Base-by-base conservation (phyloP, 768 basidiomycete genomes). In the Pisolithus marmoratus region DNA sequence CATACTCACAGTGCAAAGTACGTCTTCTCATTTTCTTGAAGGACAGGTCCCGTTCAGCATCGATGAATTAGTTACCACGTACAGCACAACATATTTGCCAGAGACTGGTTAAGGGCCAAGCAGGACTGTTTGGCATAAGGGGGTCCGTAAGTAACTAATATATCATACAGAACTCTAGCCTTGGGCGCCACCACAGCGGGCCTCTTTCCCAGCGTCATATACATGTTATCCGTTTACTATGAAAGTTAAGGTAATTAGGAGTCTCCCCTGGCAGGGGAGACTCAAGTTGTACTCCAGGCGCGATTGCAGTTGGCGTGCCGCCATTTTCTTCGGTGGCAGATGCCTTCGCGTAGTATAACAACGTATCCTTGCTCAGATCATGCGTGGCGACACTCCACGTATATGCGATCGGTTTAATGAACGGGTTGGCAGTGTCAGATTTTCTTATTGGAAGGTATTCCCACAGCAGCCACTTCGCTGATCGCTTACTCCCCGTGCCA, bases 311-410 rank as follows among this genome's bases (percentile, higher is more conserved):
- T 78, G 76, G 73, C 73, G 84, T 46, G 79, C 84, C 6, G 79
- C 80, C 1, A 70, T 85, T 38, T 82, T 83, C 64, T 82, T 84
- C 53, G 79, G 80, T 27, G 83, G 79, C 83, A 7, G 82, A 84
- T 24, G 83, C 83, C 2, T 84, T 85, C 54, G 81, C 81, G 55
- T n/a, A 79, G 81, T 72, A 62, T 41, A 8, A n/a, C 37, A n/a
- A 12, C 27, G 22, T 24, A 23, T 31, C 31, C 36, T n/a, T 17
- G 5, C 22, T 20, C 6, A 15, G 20, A 54, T 14, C 6, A 37
- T 42, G 34, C 2, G 5, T 3, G 12, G 12, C 14, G 12, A n/a
- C n/a, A n/a, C n/a, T n/a, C n/a, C n/a, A n/a, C 8, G 82, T 83
- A 7, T 83, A 75, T 56, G 72, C 61, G 1, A 78, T 85, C 45